Evolutionary conservation across 2,329 filamentous ascomycete species (phyloP).

Genomic region (Epichloe sibirici): DNA sequence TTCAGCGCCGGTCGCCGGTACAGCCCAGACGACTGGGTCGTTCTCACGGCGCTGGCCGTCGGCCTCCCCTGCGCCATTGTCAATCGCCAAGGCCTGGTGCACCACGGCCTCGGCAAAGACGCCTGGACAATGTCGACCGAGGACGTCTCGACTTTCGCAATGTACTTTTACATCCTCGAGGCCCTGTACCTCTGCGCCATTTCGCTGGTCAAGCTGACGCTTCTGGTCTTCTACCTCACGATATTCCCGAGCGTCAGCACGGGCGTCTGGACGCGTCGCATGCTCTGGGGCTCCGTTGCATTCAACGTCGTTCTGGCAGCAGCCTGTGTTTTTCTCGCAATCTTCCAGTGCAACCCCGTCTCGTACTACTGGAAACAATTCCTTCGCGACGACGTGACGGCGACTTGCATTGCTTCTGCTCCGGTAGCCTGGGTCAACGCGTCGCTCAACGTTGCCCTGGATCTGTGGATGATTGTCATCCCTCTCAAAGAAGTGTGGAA

Average conservation of each 20-base stretch:
- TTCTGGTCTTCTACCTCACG: slow-evolving; percentile 38
- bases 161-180: slow-evolving; percentile 28
- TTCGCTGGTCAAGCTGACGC: slow-evolving; percentile 33
- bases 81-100: slow-evolving; percentile 15
- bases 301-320: slow-evolving; percentile 25
- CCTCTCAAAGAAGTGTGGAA: slow-evolving; percentile 28
- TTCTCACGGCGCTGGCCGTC: slow-evolving; percentile 13
- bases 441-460: slow-evolving; percentile 34
- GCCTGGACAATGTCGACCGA: slow-evolving; percentile 30
- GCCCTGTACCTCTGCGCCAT: slow-evolving; percentile 30
- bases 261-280: slow-evolving; percentile 11
- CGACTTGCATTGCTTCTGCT: slow-evolving; percentile 34
- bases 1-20: slow-evolving; percentile 15
- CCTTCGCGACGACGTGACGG: slow-evolving; percentile 26
- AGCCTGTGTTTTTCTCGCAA: slow-evolving; percentile 25
- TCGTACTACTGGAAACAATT: slow-evolving; percentile 36
- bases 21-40: slow-evolving; percentile 21
- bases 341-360: slow-evolving; percentile 37
- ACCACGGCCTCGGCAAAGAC: slow-evolving; percentile 31
- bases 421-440: slow-evolving; percentile 35
- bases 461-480: slow-evolving; percentile 35
- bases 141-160: slow-evolving; percentile 27
- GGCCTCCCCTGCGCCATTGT: slow-evolving; percentile 17
- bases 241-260: slow-evolving; percentile 31
- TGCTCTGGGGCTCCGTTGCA: slow-evolving; percentile 26